These are phyloP conservation scores for Colletotrichum spinosum DNA, from an alignment of 2,329 filamentous ascomycete species.

Conservation along the genomic window DNA sequence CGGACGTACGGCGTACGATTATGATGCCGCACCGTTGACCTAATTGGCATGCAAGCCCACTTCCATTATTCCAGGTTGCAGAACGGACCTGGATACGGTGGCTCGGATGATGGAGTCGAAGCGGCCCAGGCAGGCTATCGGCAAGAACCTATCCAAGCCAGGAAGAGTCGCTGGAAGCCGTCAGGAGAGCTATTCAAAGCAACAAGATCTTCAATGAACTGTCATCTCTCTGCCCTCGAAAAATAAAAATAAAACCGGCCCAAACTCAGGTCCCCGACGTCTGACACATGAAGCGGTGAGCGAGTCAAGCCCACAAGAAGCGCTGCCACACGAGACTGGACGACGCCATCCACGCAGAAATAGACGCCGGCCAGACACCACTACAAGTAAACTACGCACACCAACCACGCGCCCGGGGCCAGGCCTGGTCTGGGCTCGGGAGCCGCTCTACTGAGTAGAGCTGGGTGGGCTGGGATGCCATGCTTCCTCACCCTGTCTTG, in stretches of 20 bases:
- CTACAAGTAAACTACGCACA: conserved; percentile 2
- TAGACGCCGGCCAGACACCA: conserved; percentile 21
- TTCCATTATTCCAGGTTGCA: too few species aligned
- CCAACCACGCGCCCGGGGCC: conserved; percentile 10
- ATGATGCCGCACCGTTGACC: too few species aligned
- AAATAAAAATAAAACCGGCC: background rate
- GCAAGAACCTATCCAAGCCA: background rate
- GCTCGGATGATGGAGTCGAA: too few species aligned
- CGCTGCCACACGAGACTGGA: conserved; percentile 21
- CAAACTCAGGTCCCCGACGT: conserved; percentile 13
- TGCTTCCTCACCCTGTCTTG: background rate
- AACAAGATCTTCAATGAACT: conserved; percentile 10
- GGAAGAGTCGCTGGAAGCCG: background rate
- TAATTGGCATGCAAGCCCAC: too few species aligned
- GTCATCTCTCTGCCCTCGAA: conserved; percentile 11
- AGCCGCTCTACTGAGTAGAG: conserved; percentile 6
- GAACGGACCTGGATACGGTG: too few species aligned
- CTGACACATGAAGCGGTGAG: conserved; percentile 36
- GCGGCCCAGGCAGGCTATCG: too few species aligned
- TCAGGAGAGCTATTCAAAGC: background rate
- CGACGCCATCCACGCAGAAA: background rate
- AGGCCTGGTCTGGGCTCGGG: conserved; percentile 15
- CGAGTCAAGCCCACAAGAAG: conserved; percentile 32
- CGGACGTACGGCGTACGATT: too few species aligned
- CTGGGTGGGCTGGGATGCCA: conserved; percentile 22